A percentile compares a stretch with the other conserved stretches of the same genome.
Conservation (phyloP, 208 protist species). For the Endotrypanum monterogeii region DNA sequence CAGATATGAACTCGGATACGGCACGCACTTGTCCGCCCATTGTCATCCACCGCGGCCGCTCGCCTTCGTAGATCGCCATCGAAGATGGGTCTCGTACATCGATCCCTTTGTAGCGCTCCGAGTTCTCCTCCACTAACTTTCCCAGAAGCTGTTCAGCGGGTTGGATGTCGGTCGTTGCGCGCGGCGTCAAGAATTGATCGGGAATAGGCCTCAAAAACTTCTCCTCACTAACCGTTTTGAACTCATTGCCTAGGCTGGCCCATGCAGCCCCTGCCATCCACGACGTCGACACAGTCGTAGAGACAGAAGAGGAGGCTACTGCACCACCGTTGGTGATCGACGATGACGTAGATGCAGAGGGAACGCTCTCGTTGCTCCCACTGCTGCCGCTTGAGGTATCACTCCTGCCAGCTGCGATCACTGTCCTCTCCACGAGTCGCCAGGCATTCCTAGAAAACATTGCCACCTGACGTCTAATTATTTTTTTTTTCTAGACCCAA, state of each 20-base stretch:
- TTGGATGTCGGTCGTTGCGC: slow-evolving; percentile 77
- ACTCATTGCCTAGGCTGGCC: slow-evolving; percentile 82
- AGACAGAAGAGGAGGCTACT: not conserved
- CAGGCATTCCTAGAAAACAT: slow-evolving; percentile 18
- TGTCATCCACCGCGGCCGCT: slow-evolving; percentile 82
- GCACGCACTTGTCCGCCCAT: slow-evolving; percentile 81
- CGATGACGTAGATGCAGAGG: slow-evolving; percentile 3
- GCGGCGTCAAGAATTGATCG: slow-evolving; percentile 71
- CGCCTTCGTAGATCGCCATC: slow-evolving; percentile 84
- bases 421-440: slow-evolving; percentile 13
- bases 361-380: not conserved
- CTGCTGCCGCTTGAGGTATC: not conserved
- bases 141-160: slow-evolving; percentile 65
- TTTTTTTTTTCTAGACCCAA: not conserved
- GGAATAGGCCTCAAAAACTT: slow-evolving; percentile 74
- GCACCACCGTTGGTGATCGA: not conserved
- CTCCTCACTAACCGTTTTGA: slow-evolving; percentile 67
- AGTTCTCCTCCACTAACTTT: slow-evolving; percentile 66
- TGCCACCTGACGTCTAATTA: not conserved
- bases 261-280: slow-evolving; percentile 88
- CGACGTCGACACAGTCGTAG: slow-evolving; percentile 23
- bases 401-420: slow-evolving; percentile 2
- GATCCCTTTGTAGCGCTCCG: slow-evolving; percentile 74
- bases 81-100: slow-evolving; percentile 83
- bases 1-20: slow-evolving; percentile 87